Base-by-base conservation (phyloP, 495 filamentous ascomycete species). In the Penicillium macrosclerotiorum region DNA sequence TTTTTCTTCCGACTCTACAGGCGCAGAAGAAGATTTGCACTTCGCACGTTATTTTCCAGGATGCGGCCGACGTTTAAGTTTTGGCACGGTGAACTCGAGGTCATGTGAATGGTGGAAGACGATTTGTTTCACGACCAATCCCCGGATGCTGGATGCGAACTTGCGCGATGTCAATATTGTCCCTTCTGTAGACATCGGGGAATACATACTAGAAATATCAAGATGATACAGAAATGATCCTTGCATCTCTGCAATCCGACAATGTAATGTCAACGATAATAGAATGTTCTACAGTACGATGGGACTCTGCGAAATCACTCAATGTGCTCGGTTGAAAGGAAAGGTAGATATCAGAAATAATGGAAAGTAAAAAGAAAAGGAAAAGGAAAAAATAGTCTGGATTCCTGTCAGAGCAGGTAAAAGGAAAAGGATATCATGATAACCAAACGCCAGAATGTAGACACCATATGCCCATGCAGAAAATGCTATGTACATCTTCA, bases 21-120 rank as follows among this genome's bases (percentile, higher is more conserved):
- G 59, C 54, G 24, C 49, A 47, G 22, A 52, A 63, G 49, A 56
- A 60, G 38, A 64, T 66, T 37, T 66, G 63, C 39, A 64, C 63
- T 9, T 51, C 57, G 29, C 58, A 66, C 36, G 55, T 38, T 33
- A 27, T 58, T 13, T 56, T 60, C 45, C 47, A 54, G 53, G 26
- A 58, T 41, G 60, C 50, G 33, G 42, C 22, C 1, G 47, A 55
- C 39, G 45, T 60, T 35, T 63, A 33, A 41, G 29, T 1, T 23
- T 2, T 32, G 6, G 11, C 16, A 31, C n/a, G 19, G 8, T 12
- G 24, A 30, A 23, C 13, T 30, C 18, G 17, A 18, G 36, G 31
- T 34, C 35, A 42, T 48, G 42, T 44, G 37, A 8, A 47, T 52
- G 23, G 9, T 22, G 36, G 36, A 5, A 34, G 13, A 42, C 17